phyloP scores from a whole-genome alignment of 2,329 filamentous ascomycete species.

The Exophiala dermatitidis region DNA sequence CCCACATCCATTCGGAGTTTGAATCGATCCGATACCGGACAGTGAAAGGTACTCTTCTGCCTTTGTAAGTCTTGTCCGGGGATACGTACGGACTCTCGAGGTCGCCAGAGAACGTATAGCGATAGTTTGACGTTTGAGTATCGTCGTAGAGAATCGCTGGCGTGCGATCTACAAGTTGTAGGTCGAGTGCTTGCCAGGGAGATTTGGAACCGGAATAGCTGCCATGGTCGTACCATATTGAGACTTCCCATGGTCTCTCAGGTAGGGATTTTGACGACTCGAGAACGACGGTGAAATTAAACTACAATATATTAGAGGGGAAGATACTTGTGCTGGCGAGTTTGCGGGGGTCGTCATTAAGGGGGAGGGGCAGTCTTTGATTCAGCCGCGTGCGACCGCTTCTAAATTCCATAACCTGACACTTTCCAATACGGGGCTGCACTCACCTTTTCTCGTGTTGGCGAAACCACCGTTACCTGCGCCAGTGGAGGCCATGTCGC shows the following conservation, averaged over 20 bases:
- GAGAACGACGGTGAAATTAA: slow-evolving; percentile 61
- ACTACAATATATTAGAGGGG: slow-evolving; percentile 28
- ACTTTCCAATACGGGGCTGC: not conserved
- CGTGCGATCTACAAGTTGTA: slow-evolving; percentile 40
- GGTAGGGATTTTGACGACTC: slow-evolving; percentile 54
- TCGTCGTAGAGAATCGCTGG: slow-evolving; percentile 28
- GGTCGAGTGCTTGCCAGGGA: slow-evolving; percentile 50
- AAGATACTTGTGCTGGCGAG: not conserved
- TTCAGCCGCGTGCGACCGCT: too few relatives aligned
- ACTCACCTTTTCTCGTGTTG: slow-evolving; percentile 35
- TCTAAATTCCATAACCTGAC: too few relatives aligned
- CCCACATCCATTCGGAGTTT: slow-evolving; percentile 39
- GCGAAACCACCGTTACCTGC: slow-evolving; percentile 58
- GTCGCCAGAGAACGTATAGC: slow-evolving; percentile 30
- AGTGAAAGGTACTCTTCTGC: slow-evolving; percentile 34
- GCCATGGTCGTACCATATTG: slow-evolving; percentile 64
- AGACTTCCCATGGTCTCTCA: slow-evolving; percentile 60
- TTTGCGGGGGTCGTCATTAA: slow-evolving; percentile 5
- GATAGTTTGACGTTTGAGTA: slow-evolving; percentile 28
- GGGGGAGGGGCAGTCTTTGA: not conserved
- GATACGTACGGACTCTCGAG: slow-evolving; percentile 23
- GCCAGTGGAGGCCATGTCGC: slow-evolving; percentile 65
- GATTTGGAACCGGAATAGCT: slow-evolving; percentile 35
- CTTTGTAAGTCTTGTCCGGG: slow-evolving; percentile 21
- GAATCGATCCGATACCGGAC: slow-evolving; percentile 37